These are phyloP conservation scores for Phytophthora cactorum DNA, from an alignment of 352 stramenopile genomes.

Conservation along the genomic window DNA sequence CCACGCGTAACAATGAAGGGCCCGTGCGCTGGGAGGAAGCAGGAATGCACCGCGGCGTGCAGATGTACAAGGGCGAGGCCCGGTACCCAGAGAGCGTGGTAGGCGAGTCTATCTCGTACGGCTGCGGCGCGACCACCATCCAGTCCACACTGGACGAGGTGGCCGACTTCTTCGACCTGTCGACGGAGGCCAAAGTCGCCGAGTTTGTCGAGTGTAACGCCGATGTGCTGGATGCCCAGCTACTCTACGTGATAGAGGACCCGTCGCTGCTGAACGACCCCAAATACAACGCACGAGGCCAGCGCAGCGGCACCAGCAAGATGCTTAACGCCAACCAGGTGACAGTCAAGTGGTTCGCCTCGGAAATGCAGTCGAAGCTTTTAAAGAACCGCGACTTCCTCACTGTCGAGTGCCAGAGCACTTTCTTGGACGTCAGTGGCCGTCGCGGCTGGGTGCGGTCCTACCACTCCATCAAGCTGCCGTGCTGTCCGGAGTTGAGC, in stretches of 20 bases:
- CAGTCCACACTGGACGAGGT: constrained; percentile 71
- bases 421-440: constrained; percentile 65
- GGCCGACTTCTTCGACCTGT: constrained; percentile 73
- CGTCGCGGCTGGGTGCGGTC: constrained; percentile 73
- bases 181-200: constrained; percentile 56
- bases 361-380: constrained; percentile 60
- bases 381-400: constrained; percentile 77
- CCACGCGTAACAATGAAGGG: constrained; percentile 60
- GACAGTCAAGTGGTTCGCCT: constrained; percentile 70
- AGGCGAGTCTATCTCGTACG: constrained; percentile 60
- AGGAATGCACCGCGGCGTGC: constrained; percentile 58
- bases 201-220: constrained; percentile 47
- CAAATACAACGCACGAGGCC: constrained; percentile 24
- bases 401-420: constrained; percentile 80
- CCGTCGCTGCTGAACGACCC: constrained; percentile 37
- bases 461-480: constrained; percentile 74
- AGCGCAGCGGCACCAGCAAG: constrained; percentile 28
- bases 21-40: constrained; percentile 65
- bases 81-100: constrained; percentile 48
- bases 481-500: constrained; percentile 62
- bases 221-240: constrained; percentile 60
- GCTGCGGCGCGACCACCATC: constrained; percentile 62
- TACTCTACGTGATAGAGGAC: constrained; percentile 67
- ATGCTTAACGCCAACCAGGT: constrained; percentile 65
- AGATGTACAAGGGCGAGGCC: constrained; percentile 74